A percentile compares a stretch with the other conserved stretches of the same genome.
Evolutionary conservation across 495 filamentous ascomycete species (phyloP).

Genomic region (Aspergillus ostianus): DNA sequence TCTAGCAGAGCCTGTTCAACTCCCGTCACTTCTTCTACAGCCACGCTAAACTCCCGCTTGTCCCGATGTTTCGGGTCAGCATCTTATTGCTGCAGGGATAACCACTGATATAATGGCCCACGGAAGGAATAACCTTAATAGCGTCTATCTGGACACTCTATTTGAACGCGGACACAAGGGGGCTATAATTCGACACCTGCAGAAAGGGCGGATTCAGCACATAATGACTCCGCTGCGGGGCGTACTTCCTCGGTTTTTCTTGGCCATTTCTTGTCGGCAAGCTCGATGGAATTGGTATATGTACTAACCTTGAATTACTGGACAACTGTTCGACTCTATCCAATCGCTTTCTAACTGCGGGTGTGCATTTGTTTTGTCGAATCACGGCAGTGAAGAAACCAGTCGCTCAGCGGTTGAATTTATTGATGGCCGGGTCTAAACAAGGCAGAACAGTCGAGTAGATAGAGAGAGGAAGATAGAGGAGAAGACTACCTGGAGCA

Average conservation of each 20-base stretch:
- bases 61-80: background rate
- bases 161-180: background rate
- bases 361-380: too few species aligned
- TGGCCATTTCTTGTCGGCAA: too few species aligned
- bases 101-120: background rate
- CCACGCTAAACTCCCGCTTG: background rate
- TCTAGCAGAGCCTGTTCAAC: background rate
- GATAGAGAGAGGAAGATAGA: too few species aligned
- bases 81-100: background rate
- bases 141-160: background rate
- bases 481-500: background rate
- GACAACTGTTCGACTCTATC: too few species aligned
- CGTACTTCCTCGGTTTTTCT: too few species aligned
- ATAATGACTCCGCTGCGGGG: background rate
- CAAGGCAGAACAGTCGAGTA: too few species aligned
- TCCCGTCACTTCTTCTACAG: background rate
- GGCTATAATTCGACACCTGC: background rate
- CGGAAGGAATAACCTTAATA: background rate
- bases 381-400: too few species aligned
- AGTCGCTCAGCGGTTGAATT: too few species aligned
- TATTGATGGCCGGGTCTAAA: too few species aligned
- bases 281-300: too few species aligned
- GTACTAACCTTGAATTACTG: too few species aligned
- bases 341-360: too few species aligned
- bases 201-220: background rate